These are phyloP conservation scores for Paecilomyces sp. DNA, from an alignment of 2,329 filamentous ascomycete species.

Conservation along the genomic window DNA sequence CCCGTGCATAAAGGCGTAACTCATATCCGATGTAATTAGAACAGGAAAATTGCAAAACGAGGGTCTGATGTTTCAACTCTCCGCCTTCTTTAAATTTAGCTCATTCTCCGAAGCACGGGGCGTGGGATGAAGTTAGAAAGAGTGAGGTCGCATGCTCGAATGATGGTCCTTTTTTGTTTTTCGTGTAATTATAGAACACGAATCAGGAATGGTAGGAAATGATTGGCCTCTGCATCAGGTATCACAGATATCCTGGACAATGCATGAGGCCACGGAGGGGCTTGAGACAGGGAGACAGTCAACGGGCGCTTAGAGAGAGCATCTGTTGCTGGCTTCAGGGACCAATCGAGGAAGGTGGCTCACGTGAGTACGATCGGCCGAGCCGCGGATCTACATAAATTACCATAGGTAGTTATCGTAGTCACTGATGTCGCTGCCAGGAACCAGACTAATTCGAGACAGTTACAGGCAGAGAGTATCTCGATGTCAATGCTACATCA, in stretches of 20 bases:
- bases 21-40: constrained; percentile 17
- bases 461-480: background rate
- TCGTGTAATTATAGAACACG: background rate
- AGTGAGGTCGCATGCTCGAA: background rate
- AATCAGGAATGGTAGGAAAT: background rate
- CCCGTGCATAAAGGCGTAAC: constrained; percentile 24
- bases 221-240: background rate
- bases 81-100: background rate
- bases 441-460: background rate
- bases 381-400: background rate
- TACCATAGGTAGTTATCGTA: no score
- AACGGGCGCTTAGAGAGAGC: background rate
- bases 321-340: background rate
- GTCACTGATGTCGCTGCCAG: background rate
- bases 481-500: background rate
- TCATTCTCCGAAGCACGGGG: background rate
- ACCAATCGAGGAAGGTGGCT: background rate
- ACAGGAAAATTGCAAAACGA: constrained; percentile 5
- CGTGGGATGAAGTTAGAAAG: background rate
- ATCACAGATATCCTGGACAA: background rate
- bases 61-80: background rate
- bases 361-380: background rate
- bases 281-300: background rate
- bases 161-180: background rate
- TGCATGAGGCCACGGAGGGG: background rate